Percentiles rank a stretch among this genome's conserved stretches.
These are phyloP conservation scores for Mallotus nudiflorus DNA, from an alignment of 345 rosid species.

Conservation along the genomic window DNA sequence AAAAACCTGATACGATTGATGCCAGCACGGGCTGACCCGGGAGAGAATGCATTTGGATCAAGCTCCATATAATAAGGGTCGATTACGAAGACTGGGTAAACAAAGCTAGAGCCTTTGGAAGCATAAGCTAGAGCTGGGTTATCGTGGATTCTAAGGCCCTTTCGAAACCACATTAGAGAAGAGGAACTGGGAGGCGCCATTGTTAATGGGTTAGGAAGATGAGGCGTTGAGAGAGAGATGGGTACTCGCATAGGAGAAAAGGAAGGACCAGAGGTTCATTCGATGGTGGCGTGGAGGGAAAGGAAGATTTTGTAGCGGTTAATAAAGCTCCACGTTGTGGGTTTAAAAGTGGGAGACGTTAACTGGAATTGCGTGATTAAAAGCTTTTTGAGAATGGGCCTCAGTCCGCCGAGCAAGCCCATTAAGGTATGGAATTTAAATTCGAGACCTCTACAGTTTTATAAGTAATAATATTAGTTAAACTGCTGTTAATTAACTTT, in stretches of 20 bases:
- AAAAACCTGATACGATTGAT: slow-evolving; percentile 80
- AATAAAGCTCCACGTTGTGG: slow-evolving; percentile 33
- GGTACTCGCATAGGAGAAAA: slow-evolving; percentile 9
- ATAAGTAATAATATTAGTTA: too few relatives aligned
- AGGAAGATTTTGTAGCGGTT: slow-evolving; percentile 13
- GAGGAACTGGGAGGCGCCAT: slow-evolving; percentile 48
- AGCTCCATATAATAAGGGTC: slow-evolving; percentile 89
- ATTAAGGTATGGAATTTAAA: too few relatives aligned
- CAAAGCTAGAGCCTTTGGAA: slow-evolving; percentile 38
- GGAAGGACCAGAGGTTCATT: neutral
- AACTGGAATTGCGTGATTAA: too few relatives aligned
- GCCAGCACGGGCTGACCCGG: slow-evolving; percentile 70
- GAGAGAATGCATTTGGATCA: slow-evolving; percentile 63
- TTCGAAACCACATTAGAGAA: slow-evolving; percentile 91
- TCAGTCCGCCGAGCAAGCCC: too few relatives aligned
- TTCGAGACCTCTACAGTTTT: too few relatives aligned
- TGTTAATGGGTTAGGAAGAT: slow-evolving; percentile 17
- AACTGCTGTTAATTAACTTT: too few relatives aligned
- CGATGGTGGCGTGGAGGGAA: neutral
- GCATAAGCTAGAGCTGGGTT: slow-evolving; percentile 85
- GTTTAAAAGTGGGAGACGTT: neutral
- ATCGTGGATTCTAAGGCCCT: slow-evolving; percentile 91
- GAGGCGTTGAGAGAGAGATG: slow-evolving; percentile 6
- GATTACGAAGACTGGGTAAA: slow-evolving; percentile 83
- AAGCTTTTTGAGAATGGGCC: too few relatives aligned